Conservation (phyloP, 495 filamentous ascomycete genomes). For the Lophiostoma macrostomum region DNA sequence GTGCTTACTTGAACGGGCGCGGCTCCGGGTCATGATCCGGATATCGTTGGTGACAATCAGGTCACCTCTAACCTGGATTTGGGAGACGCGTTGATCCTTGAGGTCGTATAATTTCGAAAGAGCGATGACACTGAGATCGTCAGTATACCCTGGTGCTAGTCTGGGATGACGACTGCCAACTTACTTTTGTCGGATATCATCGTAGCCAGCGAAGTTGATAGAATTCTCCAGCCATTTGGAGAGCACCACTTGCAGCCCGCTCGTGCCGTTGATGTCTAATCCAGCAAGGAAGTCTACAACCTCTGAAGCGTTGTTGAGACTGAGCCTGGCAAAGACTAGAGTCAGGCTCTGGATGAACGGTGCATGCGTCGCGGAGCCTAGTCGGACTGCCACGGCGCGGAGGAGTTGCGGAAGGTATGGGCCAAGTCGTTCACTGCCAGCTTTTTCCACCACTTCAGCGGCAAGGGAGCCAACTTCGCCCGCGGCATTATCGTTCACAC, state of each 20-base stretch:
- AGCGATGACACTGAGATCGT: conserved; percentile 71
- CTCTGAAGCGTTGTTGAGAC: conserved; percentile 77
- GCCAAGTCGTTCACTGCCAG: conserved; percentile 81
- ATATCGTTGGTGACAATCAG: conserved; percentile 76
- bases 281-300: conserved; percentile 88
- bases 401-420: conserved; percentile 89
- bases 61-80: conserved; percentile 86
- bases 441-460: conserved; percentile 91
- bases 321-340: conserved; percentile 88
- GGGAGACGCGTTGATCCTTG: conserved; percentile 73
- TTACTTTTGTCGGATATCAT: conserved; percentile 93
- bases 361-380: conserved; percentile 75
- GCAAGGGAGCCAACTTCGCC: conserved; percentile 93
- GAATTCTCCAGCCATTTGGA: conserved; percentile 97
- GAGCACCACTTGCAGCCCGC: conserved; percentile 80
- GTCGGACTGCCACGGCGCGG: conserved; percentile 79
- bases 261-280: conserved; percentile 70
- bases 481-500: conserved; percentile 85
- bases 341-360: conserved; percentile 90
- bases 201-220: conserved; percentile 91
- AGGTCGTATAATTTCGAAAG: conserved; percentile 84
- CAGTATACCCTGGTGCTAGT: conserved; percentile 32
- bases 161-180: conserved; percentile 27
- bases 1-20: conserved; percentile 65
- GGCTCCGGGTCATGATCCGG: conserved; percentile 89